These are phyloP conservation scores for Cubamyces lactineus DNA, from an alignment of 768 basidiomycete genomes.

Conservation along the genomic window DNA sequence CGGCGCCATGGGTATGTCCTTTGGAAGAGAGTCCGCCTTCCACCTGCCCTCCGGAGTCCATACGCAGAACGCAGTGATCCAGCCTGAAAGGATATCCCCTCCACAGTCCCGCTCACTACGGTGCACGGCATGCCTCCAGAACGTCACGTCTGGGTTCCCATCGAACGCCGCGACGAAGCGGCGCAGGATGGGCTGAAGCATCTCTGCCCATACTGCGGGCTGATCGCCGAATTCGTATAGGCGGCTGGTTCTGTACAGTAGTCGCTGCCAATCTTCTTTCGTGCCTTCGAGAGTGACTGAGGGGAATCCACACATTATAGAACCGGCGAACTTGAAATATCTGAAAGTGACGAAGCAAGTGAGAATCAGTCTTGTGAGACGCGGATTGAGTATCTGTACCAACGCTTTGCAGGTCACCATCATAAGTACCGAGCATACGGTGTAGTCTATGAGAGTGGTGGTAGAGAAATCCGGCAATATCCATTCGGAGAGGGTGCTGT, in stretches of 20 bases:
- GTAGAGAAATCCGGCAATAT: conserved; percentile 37
- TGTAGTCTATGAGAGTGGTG: conserved; percentile 33
- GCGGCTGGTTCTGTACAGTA: conserved; percentile 27
- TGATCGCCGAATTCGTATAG: conserved; percentile 31
- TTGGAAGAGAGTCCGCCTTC: conserved; percentile 2
- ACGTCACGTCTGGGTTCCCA: conserved; percentile 19
- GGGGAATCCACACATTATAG: conserved; percentile 33
- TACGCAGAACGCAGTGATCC: conserved; percentile 26
- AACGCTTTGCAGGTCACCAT: conserved; percentile 33
- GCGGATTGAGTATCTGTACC: background rate
- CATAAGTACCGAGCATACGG: conserved; percentile 33
- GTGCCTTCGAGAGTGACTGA: conserved; percentile 32
- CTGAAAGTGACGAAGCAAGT: background rate
- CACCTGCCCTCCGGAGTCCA: conserved; percentile 17
- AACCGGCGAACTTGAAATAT: conserved; percentile 29
- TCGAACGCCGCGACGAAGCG: conserved; percentile 36
- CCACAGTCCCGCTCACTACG: conserved; percentile 1
- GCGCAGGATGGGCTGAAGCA: conserved; percentile 35
- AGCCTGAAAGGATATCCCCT: conserved; percentile 15
- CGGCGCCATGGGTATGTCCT: too few species aligned
- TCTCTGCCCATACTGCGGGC: conserved; percentile 30
- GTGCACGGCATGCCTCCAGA: conserved; percentile 23
- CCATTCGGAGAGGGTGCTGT: conserved; percentile 33
- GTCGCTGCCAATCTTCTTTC: conserved; percentile 28
- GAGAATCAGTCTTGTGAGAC: background rate